Evolutionary conservation across 495 filamentous ascomycete species (phyloP).

Genomic region (Penicillium manginii): DNA sequence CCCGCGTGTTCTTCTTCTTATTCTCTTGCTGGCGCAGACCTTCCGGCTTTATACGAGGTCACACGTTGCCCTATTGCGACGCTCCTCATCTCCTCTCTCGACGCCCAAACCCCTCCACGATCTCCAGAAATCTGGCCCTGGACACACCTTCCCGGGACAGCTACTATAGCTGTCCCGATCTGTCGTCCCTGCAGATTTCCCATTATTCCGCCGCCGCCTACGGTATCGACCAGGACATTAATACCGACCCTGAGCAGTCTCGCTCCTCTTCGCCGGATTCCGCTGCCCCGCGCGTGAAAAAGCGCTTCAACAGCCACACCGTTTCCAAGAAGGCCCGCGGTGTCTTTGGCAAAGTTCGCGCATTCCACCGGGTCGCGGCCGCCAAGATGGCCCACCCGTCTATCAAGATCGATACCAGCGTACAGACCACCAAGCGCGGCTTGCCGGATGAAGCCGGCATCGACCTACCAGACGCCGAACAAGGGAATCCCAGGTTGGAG

Average conservation of each 20-base stretch:
- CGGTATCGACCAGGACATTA: slow-evolving; percentile 33
- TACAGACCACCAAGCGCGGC: slow-evolving; percentile 47
- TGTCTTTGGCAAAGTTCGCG: slow-evolving; percentile 53
- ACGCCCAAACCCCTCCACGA: slow-evolving; percentile 32
- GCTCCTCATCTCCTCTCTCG: slow-evolving; percentile 22
- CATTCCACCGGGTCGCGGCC: slow-evolving; percentile 48
- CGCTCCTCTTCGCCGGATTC: slow-evolving; percentile 41
- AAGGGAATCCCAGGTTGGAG: slow-evolving; percentile 40
- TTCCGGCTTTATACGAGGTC: slow-evolving; percentile 26
- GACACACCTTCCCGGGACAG: slow-evolving; percentile 50
- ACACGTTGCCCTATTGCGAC: slow-evolving; percentile 29
- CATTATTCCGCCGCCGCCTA: slow-evolving; percentile 31
- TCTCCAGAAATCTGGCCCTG: slow-evolving; percentile 50
- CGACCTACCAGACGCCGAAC: slow-evolving; percentile 34
- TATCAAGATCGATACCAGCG: slow-evolving; percentile 52
- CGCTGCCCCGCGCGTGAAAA: slow-evolving; percentile 37
- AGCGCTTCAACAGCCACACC: slow-evolving; percentile 36
- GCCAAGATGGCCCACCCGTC: slow-evolving; percentile 52
- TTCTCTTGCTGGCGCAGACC: slow-evolving; percentile 1
- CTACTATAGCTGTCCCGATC: slow-evolving; percentile 57
- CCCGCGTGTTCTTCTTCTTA: neutral
- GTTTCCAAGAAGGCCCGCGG: slow-evolving; percentile 51
- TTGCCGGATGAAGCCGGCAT: slow-evolving; percentile 40
- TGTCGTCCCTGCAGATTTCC: slow-evolving; percentile 50
- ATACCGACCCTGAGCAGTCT: slow-evolving; percentile 37